Evolutionary conservation across 225 moss, liverwort and hornwort species (phyloP), one percentile per base, ranked within the genome.

Genomic region (Bryum argenteum): DNA sequence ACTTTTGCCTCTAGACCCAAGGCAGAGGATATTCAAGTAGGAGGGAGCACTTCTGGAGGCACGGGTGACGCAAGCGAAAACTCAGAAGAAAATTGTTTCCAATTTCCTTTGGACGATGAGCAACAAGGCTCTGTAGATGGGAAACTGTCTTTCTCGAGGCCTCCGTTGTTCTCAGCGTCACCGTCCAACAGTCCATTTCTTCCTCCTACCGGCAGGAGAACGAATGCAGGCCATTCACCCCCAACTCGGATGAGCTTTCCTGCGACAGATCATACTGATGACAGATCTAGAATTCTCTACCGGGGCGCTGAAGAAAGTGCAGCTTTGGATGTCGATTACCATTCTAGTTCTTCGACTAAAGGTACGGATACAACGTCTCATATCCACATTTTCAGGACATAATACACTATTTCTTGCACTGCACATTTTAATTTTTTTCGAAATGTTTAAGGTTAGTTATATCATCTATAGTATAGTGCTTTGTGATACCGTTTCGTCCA

Each of bases 91-190:
- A 90, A 91, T 3, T 90, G 91, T 67, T 91, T 96, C 48, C 95
- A 91, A 28, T 90, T 96, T 81, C 58, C 80, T 26, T 80, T 91
- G 22, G 96, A 96, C 65, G 96, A 96, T 66, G 91, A 91, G 63
- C 71, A 86, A 58, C 91, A 91, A 63, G 82, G 87, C 54, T 88
- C 88, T 65, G 77, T 72, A 21, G 89, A 89, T 68, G 77, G 75
- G 11, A 88, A 80, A 51, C 65, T 76, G 17, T 67, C 82, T 37
- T 76, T 82, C 41, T 50, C 75, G 38, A 89, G 88, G 63, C 88
- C 83, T 9, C 79, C 80, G 63, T 54, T 87, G 77, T 88, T 91
- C 57, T 79, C 85, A 22, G 47, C 81, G 37, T 84, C 91, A 11
- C 87, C 88, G 41, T 74, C 88, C 20, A 82, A 81, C 75, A 90